phyloP scores from a whole-genome alignment of 1,284 basidiomycete species.

The Sphaerobolus stellatus region DNA sequence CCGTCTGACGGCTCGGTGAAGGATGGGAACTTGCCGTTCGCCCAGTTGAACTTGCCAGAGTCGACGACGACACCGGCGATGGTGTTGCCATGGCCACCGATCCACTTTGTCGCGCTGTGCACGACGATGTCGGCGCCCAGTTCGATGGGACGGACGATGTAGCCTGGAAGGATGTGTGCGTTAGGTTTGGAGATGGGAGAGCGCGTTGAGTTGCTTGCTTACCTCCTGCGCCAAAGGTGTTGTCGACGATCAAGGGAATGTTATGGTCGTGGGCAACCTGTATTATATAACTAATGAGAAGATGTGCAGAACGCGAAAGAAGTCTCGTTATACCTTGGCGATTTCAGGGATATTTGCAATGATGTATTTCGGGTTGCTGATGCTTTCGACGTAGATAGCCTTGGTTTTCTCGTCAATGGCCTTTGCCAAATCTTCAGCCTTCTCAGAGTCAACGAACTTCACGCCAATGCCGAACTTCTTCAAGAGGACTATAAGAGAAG shows the following conservation, averaged over 20 bases:
- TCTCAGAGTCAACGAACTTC: constrained; percentile 69
- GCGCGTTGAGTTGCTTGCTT: constrained; percentile 5
- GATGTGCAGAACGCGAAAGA: constrained; percentile 24
- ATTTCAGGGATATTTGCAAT: constrained; percentile 72
- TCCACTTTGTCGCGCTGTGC: constrained; percentile 90
- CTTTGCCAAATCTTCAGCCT: constrained; percentile 65
- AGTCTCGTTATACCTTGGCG: constrained; percentile 51
- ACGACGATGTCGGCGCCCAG: constrained; percentile 86
- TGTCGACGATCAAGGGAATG: constrained; percentile 85
- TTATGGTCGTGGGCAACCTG: constrained; percentile 64
- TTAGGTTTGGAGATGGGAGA: constrained; percentile 10
- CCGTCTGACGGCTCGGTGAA: constrained; percentile 83
- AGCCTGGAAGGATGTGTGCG: constrained; percentile 42
- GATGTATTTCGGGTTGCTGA: constrained; percentile 83
- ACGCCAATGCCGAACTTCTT: constrained; percentile 77
- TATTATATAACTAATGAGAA: constrained; percentile 24
- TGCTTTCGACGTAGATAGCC: constrained; percentile 79
- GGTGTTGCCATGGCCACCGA: constrained; percentile 86
- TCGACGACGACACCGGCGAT: constrained; percentile 85
- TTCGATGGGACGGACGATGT: constrained; percentile 71
- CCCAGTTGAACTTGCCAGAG: constrained; percentile 87
- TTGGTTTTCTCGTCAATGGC: constrained; percentile 80
- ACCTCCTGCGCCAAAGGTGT: constrained; percentile 87
- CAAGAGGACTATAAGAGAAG: constrained; percentile 55
- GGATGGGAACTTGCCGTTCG: constrained; percentile 60